phyloP scores from a whole-genome alignment of 2,329 filamentous ascomycete species.

The Tolypocladium nubicola region DNA sequence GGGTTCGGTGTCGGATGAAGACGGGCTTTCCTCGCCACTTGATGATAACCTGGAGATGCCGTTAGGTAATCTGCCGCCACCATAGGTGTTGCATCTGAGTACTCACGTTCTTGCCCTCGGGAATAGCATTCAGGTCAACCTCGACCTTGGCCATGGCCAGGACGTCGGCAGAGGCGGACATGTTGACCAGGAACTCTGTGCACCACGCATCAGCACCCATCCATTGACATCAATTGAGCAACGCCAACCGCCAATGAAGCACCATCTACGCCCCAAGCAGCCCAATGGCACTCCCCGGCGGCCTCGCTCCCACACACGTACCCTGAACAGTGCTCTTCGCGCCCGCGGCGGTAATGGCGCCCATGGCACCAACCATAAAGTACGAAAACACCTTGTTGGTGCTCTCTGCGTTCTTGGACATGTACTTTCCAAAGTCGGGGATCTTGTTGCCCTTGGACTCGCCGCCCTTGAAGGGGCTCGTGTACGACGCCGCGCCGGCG shows the following conservation, averaged over 20 bases:
- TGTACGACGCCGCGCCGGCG: conserved; percentile 40
- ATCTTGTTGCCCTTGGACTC: conserved; percentile 54
- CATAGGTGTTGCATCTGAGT: conserved; percentile 1
- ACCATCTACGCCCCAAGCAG: conserved; percentile 1
- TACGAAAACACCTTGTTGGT: conserved; percentile 87
- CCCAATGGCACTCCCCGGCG: conserved; percentile 14
- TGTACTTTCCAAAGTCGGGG: conserved; percentile 84
- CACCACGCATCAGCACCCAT: conserved; percentile 14
- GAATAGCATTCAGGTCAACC: conserved; percentile 83
- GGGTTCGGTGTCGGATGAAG: conserved; percentile 97
- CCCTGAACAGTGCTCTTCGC: conserved; percentile 98
- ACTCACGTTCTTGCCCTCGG: conserved; percentile 98
- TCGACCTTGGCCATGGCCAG: conserved; percentile 99
- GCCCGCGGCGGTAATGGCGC: conserved; percentile 81
- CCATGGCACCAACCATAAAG: conserved; percentile 97
- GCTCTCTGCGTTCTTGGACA: conserved; percentile 54
- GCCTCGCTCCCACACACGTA: conserved; percentile 36
- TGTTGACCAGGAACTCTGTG: conserved; percentile 97
- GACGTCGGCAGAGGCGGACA: conserved; percentile 97
- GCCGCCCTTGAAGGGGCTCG: conserved; percentile 55
- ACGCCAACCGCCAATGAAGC: not conserved
- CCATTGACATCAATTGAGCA: conserved; percentile 9
- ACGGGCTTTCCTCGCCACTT: conserved; percentile 99
- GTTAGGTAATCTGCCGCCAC: conserved; percentile 1
- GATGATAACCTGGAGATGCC: conserved; percentile 69